These are phyloP conservation scores for Hypoxylon lenormandii DNA, from an alignment of 495 filamentous ascomycete species.

Conservation along the genomic window DNA sequence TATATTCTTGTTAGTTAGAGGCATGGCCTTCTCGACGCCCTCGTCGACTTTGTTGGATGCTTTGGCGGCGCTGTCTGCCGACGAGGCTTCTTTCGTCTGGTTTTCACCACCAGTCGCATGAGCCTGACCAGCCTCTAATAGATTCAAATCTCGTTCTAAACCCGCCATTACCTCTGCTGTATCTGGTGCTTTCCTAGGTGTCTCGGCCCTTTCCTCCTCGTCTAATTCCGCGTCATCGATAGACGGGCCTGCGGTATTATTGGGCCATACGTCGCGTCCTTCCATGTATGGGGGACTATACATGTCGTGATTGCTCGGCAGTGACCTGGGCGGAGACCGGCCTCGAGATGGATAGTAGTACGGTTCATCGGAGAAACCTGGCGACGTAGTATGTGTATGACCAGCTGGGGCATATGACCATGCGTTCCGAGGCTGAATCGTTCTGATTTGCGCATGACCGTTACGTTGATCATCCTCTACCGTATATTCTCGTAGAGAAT, in stretches of 20 bases:
- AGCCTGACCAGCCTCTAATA: conserved; percentile 42
- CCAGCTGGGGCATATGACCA: conserved; percentile 50
- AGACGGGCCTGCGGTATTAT: conserved; percentile 39
- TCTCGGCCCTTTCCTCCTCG: conserved; percentile 40
- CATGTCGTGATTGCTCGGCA: conserved; percentile 55
- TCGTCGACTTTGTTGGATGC: conserved; percentile 13
- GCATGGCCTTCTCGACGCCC: conserved; percentile 21
- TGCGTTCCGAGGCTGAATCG: conserved; percentile 49
- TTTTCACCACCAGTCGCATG: conserved; percentile 38
- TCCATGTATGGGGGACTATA: conserved; percentile 41
- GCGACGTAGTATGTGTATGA: conserved; percentile 43
- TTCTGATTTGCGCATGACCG: conserved; percentile 47
- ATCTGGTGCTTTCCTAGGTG: conserved; percentile 32
- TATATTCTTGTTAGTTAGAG: conserved; percentile 20
- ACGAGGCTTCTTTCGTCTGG: conserved; percentile 29
- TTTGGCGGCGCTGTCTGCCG: conserved; percentile 16
- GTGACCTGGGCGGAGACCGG: conserved; percentile 60
- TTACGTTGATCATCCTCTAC: conserved; percentile 43
- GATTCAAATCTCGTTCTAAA: conserved; percentile 34
- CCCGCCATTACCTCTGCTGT: conserved; percentile 27
- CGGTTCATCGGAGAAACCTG: conserved; percentile 49
- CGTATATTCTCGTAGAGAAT: conserved; percentile 50
- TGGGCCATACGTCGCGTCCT: conserved; percentile 40
- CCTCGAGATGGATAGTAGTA: conserved; percentile 58
- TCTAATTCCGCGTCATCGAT: conserved; percentile 22